Conservation (phyloP, 169 alveolate genomes). For the Toxoplasma gondii region DNA sequence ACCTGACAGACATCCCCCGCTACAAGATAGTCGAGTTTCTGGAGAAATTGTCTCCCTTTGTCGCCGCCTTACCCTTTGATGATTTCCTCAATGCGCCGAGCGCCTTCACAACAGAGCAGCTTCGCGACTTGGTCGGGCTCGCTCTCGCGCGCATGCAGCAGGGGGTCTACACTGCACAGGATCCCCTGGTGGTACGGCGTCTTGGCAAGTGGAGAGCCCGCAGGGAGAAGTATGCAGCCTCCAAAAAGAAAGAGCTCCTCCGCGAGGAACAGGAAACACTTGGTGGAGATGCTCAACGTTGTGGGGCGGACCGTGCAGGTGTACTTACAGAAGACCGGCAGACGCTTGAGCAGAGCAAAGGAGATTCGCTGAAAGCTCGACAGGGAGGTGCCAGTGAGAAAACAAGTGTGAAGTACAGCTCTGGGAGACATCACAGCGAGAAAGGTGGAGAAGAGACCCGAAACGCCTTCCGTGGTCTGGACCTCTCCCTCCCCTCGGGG, state of each 20-base stretch:
- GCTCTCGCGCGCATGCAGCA: slow-evolving; percentile 38
- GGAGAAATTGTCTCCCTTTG: background rate
- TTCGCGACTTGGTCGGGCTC: slow-evolving; percentile 14
- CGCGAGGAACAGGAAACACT: background rate
- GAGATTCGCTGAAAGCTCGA: background rate
- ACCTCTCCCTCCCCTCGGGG: slow-evolving; percentile 3
- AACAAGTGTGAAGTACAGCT: no score
- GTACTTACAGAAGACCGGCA: no score
- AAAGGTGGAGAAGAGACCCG: background rate
- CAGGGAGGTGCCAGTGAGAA: background rate
- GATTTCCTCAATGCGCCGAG: slow-evolving; percentile 28
- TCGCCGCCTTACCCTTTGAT: slow-evolving; percentile 12
- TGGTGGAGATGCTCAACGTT: background rate
- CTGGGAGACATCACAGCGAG: no score
- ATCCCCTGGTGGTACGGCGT: background rate
- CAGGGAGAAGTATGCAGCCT: background rate
- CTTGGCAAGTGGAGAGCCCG: background rate
- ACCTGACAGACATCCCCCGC: background rate
- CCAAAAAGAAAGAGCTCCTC: background rate
- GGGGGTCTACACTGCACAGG: slow-evolving; percentile 3
- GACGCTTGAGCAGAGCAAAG: no score
- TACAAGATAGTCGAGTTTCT: background rate
- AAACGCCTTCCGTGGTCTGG: background rate
- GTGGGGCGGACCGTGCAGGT: background rate
- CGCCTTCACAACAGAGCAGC: slow-evolving; percentile 17